Percentiles rank a stretch among this genome's conserved stretches.
Evolutionary conservation across 2,329 filamentous ascomycete genomes (phyloP).

Genomic region (Penicillium expansum): DNA sequence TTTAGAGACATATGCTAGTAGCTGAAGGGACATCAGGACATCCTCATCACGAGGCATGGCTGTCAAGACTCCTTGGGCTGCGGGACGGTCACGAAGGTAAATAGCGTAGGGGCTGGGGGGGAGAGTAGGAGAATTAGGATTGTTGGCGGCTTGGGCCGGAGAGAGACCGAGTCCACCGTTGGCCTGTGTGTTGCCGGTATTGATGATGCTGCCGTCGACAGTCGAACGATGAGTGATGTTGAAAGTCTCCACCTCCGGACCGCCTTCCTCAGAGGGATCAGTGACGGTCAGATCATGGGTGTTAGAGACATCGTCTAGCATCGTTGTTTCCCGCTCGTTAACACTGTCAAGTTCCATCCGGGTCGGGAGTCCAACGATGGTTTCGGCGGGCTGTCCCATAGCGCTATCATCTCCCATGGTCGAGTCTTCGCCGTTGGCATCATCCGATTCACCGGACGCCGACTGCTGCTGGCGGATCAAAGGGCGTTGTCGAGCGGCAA

Average conservation of each 20-base stretch:
- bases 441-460: conserved; percentile 79
- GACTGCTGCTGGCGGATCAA: conserved; percentile 89
- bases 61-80: conserved; percentile 70
- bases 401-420: conserved; percentile 66
- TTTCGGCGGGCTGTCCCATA: conserved; percentile 55
- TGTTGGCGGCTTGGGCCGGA: conserved; percentile 59
- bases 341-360: conserved; percentile 85
- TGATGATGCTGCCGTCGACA: conserved; percentile 80
- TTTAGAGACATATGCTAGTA: conserved; percentile 96
- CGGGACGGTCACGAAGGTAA: conserved; percentile 73
- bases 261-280: conserved; percentile 66
- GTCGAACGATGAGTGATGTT: conserved; percentile 86
- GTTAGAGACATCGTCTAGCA: conserved; percentile 68
- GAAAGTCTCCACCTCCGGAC: conserved; percentile 85
- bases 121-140: conserved; percentile 70
- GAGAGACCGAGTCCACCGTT: conserved; percentile 71
- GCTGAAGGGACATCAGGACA: conserved; percentile 94
- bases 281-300: conserved; percentile 73
- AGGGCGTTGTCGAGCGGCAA: conserved; percentile 66
- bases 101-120: conserved; percentile 71
- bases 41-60: conserved; percentile 97
- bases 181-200: conserved; percentile 61
- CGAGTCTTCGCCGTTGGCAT: conserved; percentile 79
- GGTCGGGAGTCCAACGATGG: conserved; percentile 74
- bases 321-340: conserved; percentile 69